Evolutionary conservation across 306 rosid species (phyloP).

Genomic region (Canavalia gladiata): DNA sequence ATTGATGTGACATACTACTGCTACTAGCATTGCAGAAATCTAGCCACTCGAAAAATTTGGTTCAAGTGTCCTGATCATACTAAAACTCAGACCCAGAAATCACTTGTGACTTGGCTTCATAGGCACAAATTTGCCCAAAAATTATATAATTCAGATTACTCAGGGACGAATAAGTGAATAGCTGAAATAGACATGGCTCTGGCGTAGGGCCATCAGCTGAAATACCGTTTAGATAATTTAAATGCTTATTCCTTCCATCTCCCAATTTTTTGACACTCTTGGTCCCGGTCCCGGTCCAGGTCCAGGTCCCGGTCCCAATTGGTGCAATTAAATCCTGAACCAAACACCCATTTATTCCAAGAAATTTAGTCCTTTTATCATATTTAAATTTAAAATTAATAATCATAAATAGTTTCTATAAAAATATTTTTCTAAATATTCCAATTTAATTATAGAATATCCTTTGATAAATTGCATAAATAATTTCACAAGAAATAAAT

Average conservation of each 20-base stretch:
- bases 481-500: constrained; percentile 1
- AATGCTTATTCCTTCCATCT: background rate
- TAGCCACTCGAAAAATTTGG: constrained; percentile 16
- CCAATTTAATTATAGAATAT: background rate
- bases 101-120: background rate
- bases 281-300: background rate
- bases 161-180: background rate
- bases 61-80: background rate
- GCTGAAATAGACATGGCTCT: background rate
- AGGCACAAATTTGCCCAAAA: constrained; percentile 15
- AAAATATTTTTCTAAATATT: background rate
- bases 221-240: background rate
- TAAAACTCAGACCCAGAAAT: constrained; percentile 6
- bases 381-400: background rate
- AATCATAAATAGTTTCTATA: background rate
- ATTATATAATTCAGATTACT: background rate
- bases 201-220: background rate
- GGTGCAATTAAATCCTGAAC: background rate
- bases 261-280: background rate
- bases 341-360: background rate
- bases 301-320: background rate
- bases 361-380: background rate
- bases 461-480: background rate
- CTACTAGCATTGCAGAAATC: constrained; percentile 31
- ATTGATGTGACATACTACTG: constrained; percentile 14